phyloP scores from a whole-genome alignment of 2,329 filamentous ascomycete genomes.

The Capronia coronata region DNA sequence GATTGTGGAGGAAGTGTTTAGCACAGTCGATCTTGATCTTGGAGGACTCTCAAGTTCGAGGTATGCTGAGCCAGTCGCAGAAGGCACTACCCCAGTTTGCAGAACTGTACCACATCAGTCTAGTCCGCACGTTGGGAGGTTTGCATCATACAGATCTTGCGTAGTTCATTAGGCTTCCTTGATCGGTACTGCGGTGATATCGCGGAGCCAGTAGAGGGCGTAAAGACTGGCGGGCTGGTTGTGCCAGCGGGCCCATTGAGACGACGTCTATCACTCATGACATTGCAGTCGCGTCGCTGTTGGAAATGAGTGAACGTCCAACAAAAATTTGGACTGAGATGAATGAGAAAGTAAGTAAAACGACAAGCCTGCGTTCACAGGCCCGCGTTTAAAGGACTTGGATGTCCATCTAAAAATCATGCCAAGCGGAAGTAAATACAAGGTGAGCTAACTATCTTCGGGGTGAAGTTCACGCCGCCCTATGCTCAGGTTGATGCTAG shows the following conservation, averaged over 20 bases:
- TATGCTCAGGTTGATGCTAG: not conserved
- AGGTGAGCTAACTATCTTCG: no score
- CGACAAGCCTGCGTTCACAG: not conserved
- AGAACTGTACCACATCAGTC: constrained; percentile 53
- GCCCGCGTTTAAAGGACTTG: no score
- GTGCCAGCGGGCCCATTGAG: constrained; percentile 79
- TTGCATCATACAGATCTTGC: constrained; percentile 73
- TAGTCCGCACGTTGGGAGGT: not conserved
- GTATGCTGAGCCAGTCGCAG: constrained; percentile 84
- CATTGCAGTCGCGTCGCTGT: constrained; percentile 28
- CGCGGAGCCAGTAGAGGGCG: constrained; percentile 44
- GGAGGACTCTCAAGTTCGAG: constrained; percentile 47
- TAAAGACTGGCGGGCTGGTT: constrained; percentile 68
- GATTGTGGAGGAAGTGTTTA: constrained; percentile 57
- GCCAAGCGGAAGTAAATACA: not conserved
- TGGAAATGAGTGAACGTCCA: constrained; percentile 12
- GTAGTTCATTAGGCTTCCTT: constrained; percentile 62
- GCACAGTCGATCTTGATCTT: constrained; percentile 37
- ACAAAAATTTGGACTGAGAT: not conserved
- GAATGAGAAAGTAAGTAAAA: not conserved
- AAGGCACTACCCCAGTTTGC: constrained; percentile 85
- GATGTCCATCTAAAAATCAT: no score
- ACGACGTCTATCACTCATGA: constrained; percentile 77
- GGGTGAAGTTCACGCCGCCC: no score
- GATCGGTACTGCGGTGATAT: constrained; percentile 47